These are phyloP conservation scores for Dictyostelium intermedium DNA, from an alignment of 78 protist genomes.

Conservation along the genomic window DNA sequence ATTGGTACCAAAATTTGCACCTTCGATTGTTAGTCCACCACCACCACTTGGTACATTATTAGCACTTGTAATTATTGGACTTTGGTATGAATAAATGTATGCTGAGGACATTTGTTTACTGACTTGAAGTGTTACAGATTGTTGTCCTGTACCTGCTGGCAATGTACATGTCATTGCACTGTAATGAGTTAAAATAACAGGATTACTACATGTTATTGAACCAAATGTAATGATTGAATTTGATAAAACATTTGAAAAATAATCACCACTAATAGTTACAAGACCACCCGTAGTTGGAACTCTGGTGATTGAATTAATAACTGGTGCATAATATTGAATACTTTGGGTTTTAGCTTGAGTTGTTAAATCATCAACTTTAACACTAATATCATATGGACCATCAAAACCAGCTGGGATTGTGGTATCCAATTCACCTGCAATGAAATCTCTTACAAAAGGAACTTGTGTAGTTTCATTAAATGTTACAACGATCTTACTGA, in stretches of 20 bases:
- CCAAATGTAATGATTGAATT: neutral
- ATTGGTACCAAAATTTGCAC: neutral
- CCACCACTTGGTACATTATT: neutral
- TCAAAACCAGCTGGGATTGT: constrained; percentile 27
- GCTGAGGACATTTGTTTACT: neutral
- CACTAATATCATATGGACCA: constrained; percentile 11
- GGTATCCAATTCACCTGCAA: neutral
- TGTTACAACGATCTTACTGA: neutral
- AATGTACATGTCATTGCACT: neutral
- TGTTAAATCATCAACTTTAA: neutral
- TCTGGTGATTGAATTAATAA: neutral
- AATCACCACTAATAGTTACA: neutral
- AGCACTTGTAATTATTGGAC: neutral
- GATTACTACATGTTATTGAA: neutral
- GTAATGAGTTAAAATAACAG: neutral
- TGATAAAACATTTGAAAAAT: neutral
- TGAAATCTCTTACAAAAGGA: neutral
- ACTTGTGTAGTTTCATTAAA: neutral
- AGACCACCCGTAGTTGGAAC: constrained; percentile 24
- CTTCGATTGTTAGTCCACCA: neutral
- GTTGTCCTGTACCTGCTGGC: neutral
- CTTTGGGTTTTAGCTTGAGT: neutral
- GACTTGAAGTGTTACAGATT: neutral
- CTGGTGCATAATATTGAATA: constrained; percentile 13
- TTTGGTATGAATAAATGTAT: neutral